Base-by-base conservation (phyloP, 331 rosid genomes). In the Malus hybrid region DNA sequence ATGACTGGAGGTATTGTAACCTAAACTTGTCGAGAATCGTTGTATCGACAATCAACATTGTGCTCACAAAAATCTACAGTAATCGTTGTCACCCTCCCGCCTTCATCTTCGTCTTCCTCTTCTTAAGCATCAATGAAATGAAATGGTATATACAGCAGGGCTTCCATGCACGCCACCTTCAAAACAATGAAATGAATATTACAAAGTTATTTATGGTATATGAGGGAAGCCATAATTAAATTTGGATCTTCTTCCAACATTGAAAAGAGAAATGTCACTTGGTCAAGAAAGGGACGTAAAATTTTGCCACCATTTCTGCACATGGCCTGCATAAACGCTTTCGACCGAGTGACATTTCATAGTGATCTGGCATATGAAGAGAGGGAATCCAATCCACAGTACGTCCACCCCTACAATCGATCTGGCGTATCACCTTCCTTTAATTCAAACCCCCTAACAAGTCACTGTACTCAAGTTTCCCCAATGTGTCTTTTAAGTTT, bases 81-180 rank as follows among this genome's bases (percentile, higher is more conserved):
- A 34, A 94, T 57, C 3, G 87, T 89, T 1, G 78, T 89, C 70
- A 92, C 85, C 76, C 97, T 84, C 59, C 99, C 97, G 18, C 89
- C 95, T 76, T 86, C 91, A 29, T 94, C 97, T 73, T 39, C 46
- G 65, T 65, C 46, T 11, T 44, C 50, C 81, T 89, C 96, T 79
- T 92, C 99, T 16, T 90, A 92, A 0, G 99, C 99, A 73, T 94
- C 90, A 50, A 95, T 95, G 83, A 87, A 90, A 82, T 92, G 99
- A 83, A 90, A 95, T 0, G 97, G 89, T 4, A 94, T 72, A 48
- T 7, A 92, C 78, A 92, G 67, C 52, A 97, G 99, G 60, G 89
- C 99, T 82, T 95, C 90, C 81, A 92, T 96, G 27, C 92, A 88
- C 32, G 90, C 87, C 80, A 92, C 97, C 99, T 92, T 79, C 80